Evolutionary conservation across 306 rosid genomes (phyloP), one percentile per base, ranked within the genome.

Genomic region (Mimosa pudica): DNA sequence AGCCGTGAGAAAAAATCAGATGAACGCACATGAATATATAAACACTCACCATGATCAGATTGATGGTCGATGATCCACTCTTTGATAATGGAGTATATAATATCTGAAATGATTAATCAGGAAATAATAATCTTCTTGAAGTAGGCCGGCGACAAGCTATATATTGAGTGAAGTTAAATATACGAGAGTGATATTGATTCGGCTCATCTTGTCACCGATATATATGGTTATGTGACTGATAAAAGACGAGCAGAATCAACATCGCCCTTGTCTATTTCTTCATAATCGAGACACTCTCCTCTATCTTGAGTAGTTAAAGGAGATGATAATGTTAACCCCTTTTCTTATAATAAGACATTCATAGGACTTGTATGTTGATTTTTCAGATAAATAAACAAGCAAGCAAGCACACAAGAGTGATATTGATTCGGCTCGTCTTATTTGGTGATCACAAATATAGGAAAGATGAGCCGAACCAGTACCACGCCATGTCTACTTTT

Each of bases 351-450:
- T 10, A 3, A 9, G 0, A 60, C 36, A 4, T 42, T 63, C 67
- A 51, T 65, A 51, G 16, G 5, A 18, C 11, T 38, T 36, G 3
- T 32, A 1, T 14, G 7, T 24, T 20, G 65, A 60, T 60, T 61
- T 24, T 10, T 35, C 7, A 24, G 14, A 60, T 60, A 33, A 17
- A 8, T 17, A 7, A 61, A 5, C 17, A 8, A 77, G 91, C 90
- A 86, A 79, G 49, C 68, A 85, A 86, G 90, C 76, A 86, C 80
- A 88, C 93, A 89, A 87, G 93, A 91, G 93, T 89, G 90, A 89
- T 89, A 91, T 91, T 89, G 93, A 67, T 87, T 87, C 92, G 96
- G 93, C 96, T 91, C 92, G 32, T 68, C 61, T 52, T 1, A 52
- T 86, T 84, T 54, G 66, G 44, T 1, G 24, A 7, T 55, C 2